phyloP scores from a whole-genome alignment of 352 stramenopile species.

The Pythium dissimile region DNA sequence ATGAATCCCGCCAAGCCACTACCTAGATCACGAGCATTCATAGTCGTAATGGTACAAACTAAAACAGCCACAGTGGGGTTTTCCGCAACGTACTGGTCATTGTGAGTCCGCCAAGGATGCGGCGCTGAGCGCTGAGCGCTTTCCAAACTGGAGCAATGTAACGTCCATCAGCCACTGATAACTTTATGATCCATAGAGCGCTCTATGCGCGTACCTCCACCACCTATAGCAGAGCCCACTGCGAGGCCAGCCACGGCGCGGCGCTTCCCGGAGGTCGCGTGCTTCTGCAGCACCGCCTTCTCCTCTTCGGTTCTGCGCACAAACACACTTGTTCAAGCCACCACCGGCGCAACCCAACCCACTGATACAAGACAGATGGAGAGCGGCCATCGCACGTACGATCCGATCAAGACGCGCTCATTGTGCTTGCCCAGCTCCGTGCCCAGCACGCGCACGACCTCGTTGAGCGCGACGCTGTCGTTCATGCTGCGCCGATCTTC shows the following conservation, averaged over 20 bases:
- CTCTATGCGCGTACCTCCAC: slow-evolving; percentile 14
- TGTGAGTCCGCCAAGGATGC: slow-evolving; percentile 19
- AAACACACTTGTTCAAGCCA: slow-evolving; percentile 7
- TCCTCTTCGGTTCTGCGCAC: slow-evolving; percentile 54
- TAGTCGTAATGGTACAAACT: background rate
- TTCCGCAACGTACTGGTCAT: slow-evolving; percentile 17
- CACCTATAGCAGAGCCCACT: slow-evolving; percentile 24
- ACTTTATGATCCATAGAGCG: too few relatives aligned
- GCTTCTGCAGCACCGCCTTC: slow-evolving; percentile 54
- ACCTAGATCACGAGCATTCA: slow-evolving; percentile 23
- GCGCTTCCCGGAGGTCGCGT: slow-evolving; percentile 42
- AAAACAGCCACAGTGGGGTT: background rate
- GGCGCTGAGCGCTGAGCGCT: slow-evolving; percentile 15
- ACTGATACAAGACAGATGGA: too few relatives aligned
- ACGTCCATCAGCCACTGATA: too few relatives aligned
- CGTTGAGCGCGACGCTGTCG: slow-evolving; percentile 38
- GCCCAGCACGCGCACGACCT: slow-evolving; percentile 64
- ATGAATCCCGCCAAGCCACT: slow-evolving; percentile 54
- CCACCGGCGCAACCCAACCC: too few relatives aligned
- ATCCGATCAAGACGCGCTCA: slow-evolving; percentile 45
- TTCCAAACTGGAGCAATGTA: slow-evolving; percentile 19
- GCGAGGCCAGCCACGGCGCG: slow-evolving; percentile 42
- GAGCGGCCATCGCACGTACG: slow-evolving; percentile 34
- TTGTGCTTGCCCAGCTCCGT: slow-evolving; percentile 51
- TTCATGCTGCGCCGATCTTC: slow-evolving; percentile 7